phyloP scores from a whole-genome alignment of 352 stramenopile genomes.

The Phytophthora uliginosa region DNA sequence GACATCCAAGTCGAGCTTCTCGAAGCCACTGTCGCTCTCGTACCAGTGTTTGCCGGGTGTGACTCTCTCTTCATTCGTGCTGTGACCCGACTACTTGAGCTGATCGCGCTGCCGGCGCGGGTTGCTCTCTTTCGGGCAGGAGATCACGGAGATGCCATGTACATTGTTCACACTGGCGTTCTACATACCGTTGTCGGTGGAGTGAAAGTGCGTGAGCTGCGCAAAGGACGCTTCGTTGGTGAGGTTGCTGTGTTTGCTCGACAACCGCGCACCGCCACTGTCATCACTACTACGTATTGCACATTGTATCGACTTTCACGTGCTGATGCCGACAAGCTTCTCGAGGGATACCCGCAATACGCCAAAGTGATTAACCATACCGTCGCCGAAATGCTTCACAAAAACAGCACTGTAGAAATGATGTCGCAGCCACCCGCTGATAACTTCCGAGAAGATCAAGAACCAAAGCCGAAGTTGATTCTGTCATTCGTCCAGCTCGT shows the following conservation, averaged over 20 bases:
- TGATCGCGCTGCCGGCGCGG: constrained; percentile 62
- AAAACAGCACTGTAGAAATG: constrained; percentile 15
- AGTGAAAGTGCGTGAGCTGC: constrained; percentile 74
- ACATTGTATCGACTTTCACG: constrained; percentile 68
- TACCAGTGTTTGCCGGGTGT: constrained; percentile 73
- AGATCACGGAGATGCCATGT: constrained; percentile 79
- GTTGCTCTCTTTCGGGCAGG: constrained; percentile 65
- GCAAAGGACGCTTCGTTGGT: constrained; percentile 75
- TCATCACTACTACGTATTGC: constrained; percentile 74
- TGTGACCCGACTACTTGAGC: constrained; percentile 64
- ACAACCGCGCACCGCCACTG: constrained; percentile 67
- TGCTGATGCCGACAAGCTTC: constrained; percentile 59
- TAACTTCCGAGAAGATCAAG: not conserved
- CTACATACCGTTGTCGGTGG: constrained; percentile 68
- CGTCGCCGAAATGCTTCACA: constrained; percentile 53
- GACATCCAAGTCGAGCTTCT: constrained; percentile 81
- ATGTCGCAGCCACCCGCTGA: not conserved
- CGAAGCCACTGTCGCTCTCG: constrained; percentile 53
- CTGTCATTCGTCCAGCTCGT: constrained; percentile 35
- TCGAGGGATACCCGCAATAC: constrained; percentile 63
- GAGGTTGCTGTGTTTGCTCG: constrained; percentile 76
- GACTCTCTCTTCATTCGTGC: constrained; percentile 69
- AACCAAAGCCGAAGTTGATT: constrained; percentile 3
- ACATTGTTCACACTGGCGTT: constrained; percentile 73
- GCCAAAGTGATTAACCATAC: constrained; percentile 54